Evolutionary conservation across 1,139 yeast species (phyloP).

Genomic region (Spencermartinsiella ligniputridi): DNA sequence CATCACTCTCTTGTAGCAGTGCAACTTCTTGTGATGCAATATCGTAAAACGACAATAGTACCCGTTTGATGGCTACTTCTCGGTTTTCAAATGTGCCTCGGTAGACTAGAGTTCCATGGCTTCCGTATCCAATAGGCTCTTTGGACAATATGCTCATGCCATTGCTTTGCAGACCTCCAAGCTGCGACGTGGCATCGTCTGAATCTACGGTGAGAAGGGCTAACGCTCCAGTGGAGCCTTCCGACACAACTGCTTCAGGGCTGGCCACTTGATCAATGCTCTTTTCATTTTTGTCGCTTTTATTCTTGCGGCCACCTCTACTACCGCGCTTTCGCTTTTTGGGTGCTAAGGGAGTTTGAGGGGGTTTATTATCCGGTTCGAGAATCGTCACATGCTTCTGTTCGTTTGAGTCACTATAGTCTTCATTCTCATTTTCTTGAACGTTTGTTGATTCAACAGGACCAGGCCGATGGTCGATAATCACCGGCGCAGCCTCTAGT

Average conservation of each 20-base stretch:
- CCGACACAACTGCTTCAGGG: neutral
- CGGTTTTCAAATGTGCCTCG: slow-evolving; percentile 86
- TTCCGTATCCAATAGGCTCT: slow-evolving; percentile 83
- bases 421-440: neutral
- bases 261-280: neutral
- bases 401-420: neutral
- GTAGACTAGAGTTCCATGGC: slow-evolving; percentile 94
- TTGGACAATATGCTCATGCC: slow-evolving; percentile 44
- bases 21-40: slow-evolving; percentile 94
- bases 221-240: neutral
- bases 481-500: neutral
- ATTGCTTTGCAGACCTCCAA: neutral
- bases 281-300: slow-evolving; percentile 38
- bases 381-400: slow-evolving; percentile 19
- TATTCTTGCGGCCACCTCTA: slow-evolving; percentile 68
- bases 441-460: neutral
- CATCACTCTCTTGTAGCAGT: slow-evolving; percentile 87
- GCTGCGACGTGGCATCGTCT: neutral
- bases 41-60: slow-evolving; percentile 89
- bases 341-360: slow-evolving; percentile 7
- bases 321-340: slow-evolving; percentile 77
- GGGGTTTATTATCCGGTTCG: slow-evolving; percentile 15
- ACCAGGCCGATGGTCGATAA: neutral
- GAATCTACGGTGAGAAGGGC: neutral
- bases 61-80: slow-evolving; percentile 93